phyloP scores from a whole-genome alignment of 148 eudicot species.

The Chenopodium suecicum region DNA sequence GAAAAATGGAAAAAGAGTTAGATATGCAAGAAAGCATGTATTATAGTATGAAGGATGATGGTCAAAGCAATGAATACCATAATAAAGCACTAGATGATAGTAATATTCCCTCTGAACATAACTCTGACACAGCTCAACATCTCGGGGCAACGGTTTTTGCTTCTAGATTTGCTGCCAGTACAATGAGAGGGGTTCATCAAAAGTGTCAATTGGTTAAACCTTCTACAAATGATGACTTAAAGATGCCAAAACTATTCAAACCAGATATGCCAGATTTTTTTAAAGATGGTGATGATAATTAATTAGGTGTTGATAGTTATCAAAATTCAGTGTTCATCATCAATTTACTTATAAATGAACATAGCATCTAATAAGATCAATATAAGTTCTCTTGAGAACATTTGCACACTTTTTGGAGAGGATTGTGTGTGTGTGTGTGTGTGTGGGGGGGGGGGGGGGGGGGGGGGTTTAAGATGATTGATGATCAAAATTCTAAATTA shows the following conservation, averaged over 20 bases:
- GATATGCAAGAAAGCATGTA: conserved; percentile 26
- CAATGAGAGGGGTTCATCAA: conserved; percentile 39
- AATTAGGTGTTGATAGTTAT: too few relatives aligned
- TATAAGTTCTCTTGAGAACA: too few relatives aligned
- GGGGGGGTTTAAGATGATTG: too few relatives aligned
- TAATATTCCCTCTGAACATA: too few relatives aligned
- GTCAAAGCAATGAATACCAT: background rate
- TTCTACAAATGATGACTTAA: conserved; percentile 33
- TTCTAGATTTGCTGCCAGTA: conserved; percentile 59
- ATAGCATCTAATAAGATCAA: too few relatives aligned
- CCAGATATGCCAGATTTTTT: conserved; percentile 73
- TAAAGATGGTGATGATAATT: background rate
- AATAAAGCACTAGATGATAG: conserved; percentile 12
- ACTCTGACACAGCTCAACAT: conserved; percentile 22
- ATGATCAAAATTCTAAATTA: too few relatives aligned
- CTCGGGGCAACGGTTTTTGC: conserved; percentile 63
- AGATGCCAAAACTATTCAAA: conserved; percentile 62
- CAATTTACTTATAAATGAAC: too few relatives aligned
- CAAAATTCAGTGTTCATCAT: too few relatives aligned
- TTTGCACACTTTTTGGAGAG: too few relatives aligned
- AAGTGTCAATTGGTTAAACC: conserved; percentile 24
- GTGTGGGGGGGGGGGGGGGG: too few relatives aligned
- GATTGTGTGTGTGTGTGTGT: too few relatives aligned
- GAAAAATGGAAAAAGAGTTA: conserved; percentile 37
- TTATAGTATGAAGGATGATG: conserved; percentile 13